Percentiles rank a stretch among this genome's conserved stretches.
phyloP scores from a whole-genome alignment of 345 rosid species.

The Dipteronia sinensis region DNA sequence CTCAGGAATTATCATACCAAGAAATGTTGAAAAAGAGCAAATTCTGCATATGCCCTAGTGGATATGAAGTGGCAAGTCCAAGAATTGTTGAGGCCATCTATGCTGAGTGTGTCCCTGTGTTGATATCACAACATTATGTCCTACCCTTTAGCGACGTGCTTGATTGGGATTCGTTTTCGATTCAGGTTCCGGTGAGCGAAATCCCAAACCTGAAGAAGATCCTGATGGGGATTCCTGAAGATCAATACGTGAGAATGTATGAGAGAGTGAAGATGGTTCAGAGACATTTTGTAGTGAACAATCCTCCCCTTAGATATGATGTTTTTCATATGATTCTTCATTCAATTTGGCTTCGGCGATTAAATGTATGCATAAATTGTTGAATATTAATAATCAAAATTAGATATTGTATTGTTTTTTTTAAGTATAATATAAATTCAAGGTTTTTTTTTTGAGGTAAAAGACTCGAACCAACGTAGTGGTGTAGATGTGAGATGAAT shows the following conservation, averaged over 20 bases:
- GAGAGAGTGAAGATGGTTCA: constrained; percentile 44
- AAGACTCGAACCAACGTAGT: too few species aligned
- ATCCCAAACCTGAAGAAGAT: constrained; percentile 50
- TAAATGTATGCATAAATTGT: constrained; percentile 21
- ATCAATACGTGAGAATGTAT: constrained; percentile 39
- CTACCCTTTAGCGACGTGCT: constrained; percentile 64
- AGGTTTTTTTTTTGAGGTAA: too few species aligned
- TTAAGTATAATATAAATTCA: too few species aligned
- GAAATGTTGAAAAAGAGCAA: constrained; percentile 45
- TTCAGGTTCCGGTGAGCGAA: constrained; percentile 43
- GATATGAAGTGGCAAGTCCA: constrained; percentile 58
- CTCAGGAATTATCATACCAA: constrained; percentile 38
- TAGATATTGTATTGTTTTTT: too few species aligned
- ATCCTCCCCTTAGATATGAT: constrained; percentile 37
- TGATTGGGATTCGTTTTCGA: constrained; percentile 61
- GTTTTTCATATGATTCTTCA: constrained; percentile 43
- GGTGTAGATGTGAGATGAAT: too few species aligned
- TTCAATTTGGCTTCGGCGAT: constrained; percentile 47
- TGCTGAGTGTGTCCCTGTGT: constrained; percentile 63
- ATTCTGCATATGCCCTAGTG: constrained; percentile 66
- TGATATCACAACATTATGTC: constrained; percentile 56
- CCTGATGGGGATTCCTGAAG: constrained; percentile 29
- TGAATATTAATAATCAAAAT: not conserved
- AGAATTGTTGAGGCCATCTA: constrained; percentile 67
- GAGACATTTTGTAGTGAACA: constrained; percentile 40